Conservation (phyloP, 345 rosid species). For the Aquilaria sinensis region DNA sequence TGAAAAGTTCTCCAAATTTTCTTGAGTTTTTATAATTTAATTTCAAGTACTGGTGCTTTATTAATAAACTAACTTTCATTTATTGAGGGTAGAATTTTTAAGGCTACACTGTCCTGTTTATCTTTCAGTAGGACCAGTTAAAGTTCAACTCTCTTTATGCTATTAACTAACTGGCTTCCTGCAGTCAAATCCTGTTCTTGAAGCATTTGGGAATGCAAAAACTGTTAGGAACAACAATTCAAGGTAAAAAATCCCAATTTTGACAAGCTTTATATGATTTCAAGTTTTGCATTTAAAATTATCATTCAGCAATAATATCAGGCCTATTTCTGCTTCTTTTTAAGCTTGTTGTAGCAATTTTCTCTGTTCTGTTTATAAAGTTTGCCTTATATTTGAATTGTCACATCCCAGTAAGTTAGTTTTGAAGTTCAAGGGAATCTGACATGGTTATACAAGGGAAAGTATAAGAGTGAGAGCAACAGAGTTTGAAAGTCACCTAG, state of each 20-base stretch:
- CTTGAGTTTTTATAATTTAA: too few species aligned
- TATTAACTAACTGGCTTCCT: constrained; percentile 21
- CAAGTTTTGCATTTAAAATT: background rate
- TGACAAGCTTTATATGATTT: background rate
- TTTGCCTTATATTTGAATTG: too few species aligned
- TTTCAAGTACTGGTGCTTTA: too few species aligned
- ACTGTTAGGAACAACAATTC: constrained; percentile 87
- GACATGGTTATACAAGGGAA: too few species aligned
- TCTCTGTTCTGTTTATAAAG: too few species aligned
- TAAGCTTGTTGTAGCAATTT: background rate
- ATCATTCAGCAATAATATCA: background rate
- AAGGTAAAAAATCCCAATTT: constrained; percentile 39
- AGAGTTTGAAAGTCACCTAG: too few species aligned
- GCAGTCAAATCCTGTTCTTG: constrained; percentile 96
- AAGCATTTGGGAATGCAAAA: constrained; percentile 96
- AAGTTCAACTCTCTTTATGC: constrained; percentile 4
- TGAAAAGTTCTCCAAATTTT: too few species aligned
- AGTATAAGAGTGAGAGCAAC: too few species aligned
- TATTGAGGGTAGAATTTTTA: too few species aligned
- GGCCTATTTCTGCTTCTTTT: constrained; percentile 11
- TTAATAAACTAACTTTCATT: too few species aligned
- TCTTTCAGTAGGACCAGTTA: background rate
- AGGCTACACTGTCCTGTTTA: background rate
- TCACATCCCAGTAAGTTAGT: too few species aligned
- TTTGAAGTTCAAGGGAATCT: too few species aligned